A percentile compares a stretch with the other conserved stretches of the same genome.
Evolutionary conservation across 2,329 filamentous ascomycete species (phyloP).

Genomic region (Macrophomina tecta): DNA sequence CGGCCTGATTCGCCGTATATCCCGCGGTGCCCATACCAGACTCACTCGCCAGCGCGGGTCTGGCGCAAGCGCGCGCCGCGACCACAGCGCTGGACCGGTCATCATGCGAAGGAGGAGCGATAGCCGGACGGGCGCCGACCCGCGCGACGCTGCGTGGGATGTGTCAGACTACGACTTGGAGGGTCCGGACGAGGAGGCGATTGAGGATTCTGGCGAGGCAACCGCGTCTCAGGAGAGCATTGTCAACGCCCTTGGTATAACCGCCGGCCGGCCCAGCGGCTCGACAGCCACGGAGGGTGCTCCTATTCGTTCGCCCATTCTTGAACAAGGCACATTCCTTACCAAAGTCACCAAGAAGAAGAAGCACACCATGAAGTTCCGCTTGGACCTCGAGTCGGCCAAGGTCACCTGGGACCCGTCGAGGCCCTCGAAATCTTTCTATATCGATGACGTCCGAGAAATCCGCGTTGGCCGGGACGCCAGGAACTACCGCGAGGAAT

Average conservation of each 20-base stretch:
- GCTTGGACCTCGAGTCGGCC: conserved; percentile 80
- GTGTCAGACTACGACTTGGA: conserved; percentile 61
- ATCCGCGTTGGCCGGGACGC: conserved; percentile 84
- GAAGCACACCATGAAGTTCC: conserved; percentile 74
- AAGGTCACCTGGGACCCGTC: conserved; percentile 87
- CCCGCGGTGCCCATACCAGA: conserved; percentile 76
- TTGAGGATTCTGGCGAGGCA: conserved; percentile 51
- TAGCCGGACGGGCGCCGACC: conserved; percentile 73
- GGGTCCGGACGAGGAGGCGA: conserved; percentile 56
- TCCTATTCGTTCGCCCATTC: conserved; percentile 75
- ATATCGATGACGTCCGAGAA: conserved; percentile 94
- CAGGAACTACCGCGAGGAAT: conserved; percentile 87
- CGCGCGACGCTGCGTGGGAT: conserved; percentile 47
- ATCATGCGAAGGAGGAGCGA: conserved; percentile 87
- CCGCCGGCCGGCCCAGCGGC: conserved; percentile 33
- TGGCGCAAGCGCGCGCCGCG: conserved; percentile 72
- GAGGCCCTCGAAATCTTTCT: conserved; percentile 81
- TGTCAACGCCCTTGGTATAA: conserved; percentile 50
- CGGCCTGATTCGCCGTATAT: conserved; percentile 81
- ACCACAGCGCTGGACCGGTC: conserved; percentile 87
- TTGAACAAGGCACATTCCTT: conserved; percentile 79
- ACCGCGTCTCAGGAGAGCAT: conserved; percentile 38
- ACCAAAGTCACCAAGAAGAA: conserved; percentile 90
- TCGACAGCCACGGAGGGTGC: conserved; percentile 53
- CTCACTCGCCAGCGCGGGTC: conserved; percentile 75